Evolutionary conservation across 1,284 basidiomycete species (phyloP).

Genomic region (Exobasidium cylindrosporum): DNA sequence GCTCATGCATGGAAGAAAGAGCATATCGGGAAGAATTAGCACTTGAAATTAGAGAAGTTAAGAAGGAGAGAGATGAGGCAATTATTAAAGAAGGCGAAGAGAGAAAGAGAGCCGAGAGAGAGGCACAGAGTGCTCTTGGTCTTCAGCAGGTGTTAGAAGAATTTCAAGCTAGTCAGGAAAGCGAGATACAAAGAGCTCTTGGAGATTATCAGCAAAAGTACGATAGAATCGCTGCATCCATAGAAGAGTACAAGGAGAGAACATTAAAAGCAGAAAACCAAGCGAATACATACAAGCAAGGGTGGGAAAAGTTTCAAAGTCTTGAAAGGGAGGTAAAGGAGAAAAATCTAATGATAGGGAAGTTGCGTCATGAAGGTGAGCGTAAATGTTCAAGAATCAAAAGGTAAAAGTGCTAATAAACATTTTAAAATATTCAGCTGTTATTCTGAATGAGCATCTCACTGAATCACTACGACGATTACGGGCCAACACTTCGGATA

Average conservation of each 20-base stretch:
- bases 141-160: constrained; percentile 89
- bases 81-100: constrained; percentile 56
- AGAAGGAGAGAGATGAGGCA: constrained; percentile 53
- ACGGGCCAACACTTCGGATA: constrained; percentile 69
- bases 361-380: constrained; percentile 76
- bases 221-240: constrained; percentile 66
- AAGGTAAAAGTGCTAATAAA: no score
- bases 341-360: constrained; percentile 84
- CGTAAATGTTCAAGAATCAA: no score
- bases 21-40: constrained; percentile 58
- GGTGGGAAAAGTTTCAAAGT: constrained; percentile 66
- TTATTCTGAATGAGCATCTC: constrained; percentile 87
- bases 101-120: constrained; percentile 64
- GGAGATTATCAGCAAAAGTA: constrained; percentile 76
- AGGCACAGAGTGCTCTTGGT: constrained; percentile 74
- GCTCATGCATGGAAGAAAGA: constrained; percentile 29
- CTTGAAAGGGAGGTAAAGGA: constrained; percentile 89
- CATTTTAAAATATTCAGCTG: no score
- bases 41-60: constrained; percentile 64
- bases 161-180: constrained; percentile 79
- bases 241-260: constrained; percentile 80
- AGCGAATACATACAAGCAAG: constrained; percentile 65
- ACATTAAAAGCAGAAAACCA: constrained; percentile 78
- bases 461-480: constrained; percentile 93
- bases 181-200: constrained; percentile 67